These are phyloP conservation scores for Delitschia confertaspora DNA, from an alignment of 495 filamentous ascomycete species.

Conservation along the genomic window DNA sequence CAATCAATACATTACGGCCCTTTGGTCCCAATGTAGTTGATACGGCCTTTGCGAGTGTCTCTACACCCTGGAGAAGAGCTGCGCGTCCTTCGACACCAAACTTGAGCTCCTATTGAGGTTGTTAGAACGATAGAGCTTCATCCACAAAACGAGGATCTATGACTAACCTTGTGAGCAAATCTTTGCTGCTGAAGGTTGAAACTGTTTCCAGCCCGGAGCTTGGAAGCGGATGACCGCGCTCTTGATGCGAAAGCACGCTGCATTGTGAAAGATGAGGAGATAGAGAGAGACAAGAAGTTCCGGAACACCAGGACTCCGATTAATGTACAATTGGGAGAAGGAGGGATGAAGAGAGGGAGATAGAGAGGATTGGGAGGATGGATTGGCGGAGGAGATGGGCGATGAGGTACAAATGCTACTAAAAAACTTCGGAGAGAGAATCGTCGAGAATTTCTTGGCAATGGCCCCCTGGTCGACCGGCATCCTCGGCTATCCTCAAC, in stretches of 20 bases:
- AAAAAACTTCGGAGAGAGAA: conserved; percentile 5
- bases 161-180: conserved; percentile 85
- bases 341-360: conserved; percentile 4
- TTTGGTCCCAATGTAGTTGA: conserved; percentile 95
- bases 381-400: background rate
- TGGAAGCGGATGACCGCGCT: conserved; percentile 58
- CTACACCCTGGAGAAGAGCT: conserved; percentile 82
- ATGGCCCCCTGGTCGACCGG: background rate
- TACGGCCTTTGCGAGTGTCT: conserved; percentile 92
- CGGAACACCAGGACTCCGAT: conserved; percentile 23
- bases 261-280: conserved; percentile 43
- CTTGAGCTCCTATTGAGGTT: conserved; percentile 68
- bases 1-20: conserved; percentile 95
- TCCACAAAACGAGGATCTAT: conserved; percentile 15
- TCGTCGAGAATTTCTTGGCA: background rate
- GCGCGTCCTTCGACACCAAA: conserved; percentile 94
- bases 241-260: conserved; percentile 63
- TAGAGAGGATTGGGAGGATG: conserved; percentile 4
- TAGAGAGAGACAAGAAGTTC: conserved; percentile 5
- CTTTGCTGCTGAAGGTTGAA: conserved; percentile 72
- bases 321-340: conserved; percentile 14
- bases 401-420: background rate
- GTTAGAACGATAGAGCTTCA: conserved; percentile 8
- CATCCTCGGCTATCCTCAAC: background rate
- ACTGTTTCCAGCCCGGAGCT: conserved; percentile 39